These are phyloP conservation scores for Trebouxia sp. DNA, from an alignment of 139 green algal species.

Conservation along the genomic window DNA sequence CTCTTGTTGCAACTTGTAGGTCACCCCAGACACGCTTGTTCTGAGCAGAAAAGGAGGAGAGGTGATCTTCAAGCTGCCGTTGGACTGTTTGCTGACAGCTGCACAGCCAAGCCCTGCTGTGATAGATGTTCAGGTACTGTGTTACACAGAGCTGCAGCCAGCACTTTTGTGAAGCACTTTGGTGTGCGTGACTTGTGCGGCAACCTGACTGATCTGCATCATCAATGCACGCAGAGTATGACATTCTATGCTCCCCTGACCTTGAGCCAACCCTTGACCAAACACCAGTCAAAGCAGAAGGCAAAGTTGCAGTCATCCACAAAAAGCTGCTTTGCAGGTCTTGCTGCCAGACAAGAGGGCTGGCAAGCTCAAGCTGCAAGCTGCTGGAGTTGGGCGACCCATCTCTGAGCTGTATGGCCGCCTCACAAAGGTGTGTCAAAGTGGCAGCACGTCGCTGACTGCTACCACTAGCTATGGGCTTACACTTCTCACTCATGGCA, in stretches of 20 bases:
- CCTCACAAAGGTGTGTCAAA: constrained; percentile 19
- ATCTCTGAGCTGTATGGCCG: constrained; percentile 13
- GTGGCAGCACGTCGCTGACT: too few relatives aligned
- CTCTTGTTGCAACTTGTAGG: background rate
- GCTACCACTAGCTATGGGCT: too few relatives aligned
- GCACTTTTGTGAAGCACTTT: too few relatives aligned
- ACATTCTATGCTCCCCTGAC: too few relatives aligned
- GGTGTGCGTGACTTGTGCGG: too few relatives aligned
- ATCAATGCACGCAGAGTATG: too few relatives aligned
- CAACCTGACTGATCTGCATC: too few relatives aligned
- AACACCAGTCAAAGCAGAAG: background rate
- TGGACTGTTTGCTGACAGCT: constrained; percentile 11
- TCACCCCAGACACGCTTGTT: background rate
- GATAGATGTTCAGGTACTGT: constrained; percentile 14
- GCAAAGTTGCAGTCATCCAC: background rate
- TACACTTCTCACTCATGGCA: too few relatives aligned
- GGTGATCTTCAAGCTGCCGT: background rate
- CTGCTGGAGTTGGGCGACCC: background rate
- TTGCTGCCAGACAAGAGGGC: constrained; percentile 16
- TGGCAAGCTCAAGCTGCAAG: constrained; percentile 26
- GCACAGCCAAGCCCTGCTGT: background rate
- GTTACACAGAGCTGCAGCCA: too few relatives aligned
- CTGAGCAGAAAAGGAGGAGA: constrained; percentile 10
- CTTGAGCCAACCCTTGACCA: too few relatives aligned
- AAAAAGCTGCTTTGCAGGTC: constrained; percentile 11